phyloP scores from a whole-genome alignment of 331 rosid species.

The Phaseolus coccineus region DNA sequence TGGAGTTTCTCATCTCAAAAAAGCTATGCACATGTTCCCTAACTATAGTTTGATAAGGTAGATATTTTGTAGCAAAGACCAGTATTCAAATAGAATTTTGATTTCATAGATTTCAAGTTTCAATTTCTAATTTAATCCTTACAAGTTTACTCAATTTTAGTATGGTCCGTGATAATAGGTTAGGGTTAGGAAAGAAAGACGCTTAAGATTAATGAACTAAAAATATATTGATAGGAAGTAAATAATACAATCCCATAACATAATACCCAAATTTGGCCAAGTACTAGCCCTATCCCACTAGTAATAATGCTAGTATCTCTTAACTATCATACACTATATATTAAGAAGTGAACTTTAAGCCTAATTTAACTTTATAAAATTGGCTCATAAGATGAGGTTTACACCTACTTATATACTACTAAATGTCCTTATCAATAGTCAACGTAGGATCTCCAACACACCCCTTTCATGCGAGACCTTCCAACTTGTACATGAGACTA shows the following conservation, averaged over 20 bases:
- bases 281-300: neutral
- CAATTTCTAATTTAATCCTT: neutral
- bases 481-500: too few relatives aligned
- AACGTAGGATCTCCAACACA: too few relatives aligned
- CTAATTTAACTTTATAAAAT: too few relatives aligned
- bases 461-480: too few relatives aligned
- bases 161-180: neutral
- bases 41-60: conserved; percentile 76
- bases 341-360: too few relatives aligned
- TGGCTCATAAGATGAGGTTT: too few relatives aligned
- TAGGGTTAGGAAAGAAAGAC: conserved; percentile 12
- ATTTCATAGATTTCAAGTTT: conserved; percentile 13
- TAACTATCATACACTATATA: neutral
- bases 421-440: too few relatives aligned
- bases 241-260: neutral
- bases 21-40: conserved; percentile 88
- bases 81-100: neutral
- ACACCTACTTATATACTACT: too few relatives aligned
- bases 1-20: conserved; percentile 79
- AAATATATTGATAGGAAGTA: neutral
- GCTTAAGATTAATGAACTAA: neutral
- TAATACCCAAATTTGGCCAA: neutral
- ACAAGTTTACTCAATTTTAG: neutral
- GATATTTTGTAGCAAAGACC: neutral
- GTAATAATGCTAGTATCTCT: neutral